Evolutionary conservation across 2,329 filamentous ascomycete genomes (phyloP).

Genomic region (Ascomycota sp.): DNA sequence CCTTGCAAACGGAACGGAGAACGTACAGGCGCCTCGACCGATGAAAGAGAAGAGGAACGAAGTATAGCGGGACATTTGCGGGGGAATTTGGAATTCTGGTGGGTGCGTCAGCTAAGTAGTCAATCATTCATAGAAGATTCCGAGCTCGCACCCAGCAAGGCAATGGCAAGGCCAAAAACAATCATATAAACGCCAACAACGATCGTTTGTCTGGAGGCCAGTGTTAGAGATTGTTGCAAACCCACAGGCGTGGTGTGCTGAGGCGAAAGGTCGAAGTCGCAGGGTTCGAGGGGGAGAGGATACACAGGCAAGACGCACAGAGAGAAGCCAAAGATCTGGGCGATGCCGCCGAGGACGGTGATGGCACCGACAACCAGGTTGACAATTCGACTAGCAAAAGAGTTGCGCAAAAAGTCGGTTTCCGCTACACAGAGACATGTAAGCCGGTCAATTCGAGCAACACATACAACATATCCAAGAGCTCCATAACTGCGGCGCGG

Average conservation of each 20-base stretch:
- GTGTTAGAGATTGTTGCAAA: too few species aligned
- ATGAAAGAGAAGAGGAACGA: constrained; percentile 97
- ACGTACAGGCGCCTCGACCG: constrained; percentile 83
- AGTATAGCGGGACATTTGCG: constrained; percentile 79
- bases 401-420: constrained; percentile 13
- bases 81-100: constrained; percentile 80
- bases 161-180: constrained; percentile 66
- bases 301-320: constrained; percentile 29
- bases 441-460: neutral
- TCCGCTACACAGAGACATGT: neutral
- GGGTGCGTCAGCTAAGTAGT: constrained; percentile 6
- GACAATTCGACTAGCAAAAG: constrained; percentile 56
- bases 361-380: constrained; percentile 77
- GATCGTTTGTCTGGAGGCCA: constrained; percentile 26
- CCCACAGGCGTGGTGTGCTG: too few species aligned
- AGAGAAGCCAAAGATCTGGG: constrained; percentile 41
- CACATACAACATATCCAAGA: constrained; percentile 75
- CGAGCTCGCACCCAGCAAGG: constrained; percentile 31
- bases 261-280: neutral
- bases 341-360: constrained; percentile 70
- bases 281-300: neutral
- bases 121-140: neutral
- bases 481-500: constrained; percentile 43
- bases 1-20: neutral
- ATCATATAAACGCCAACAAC: constrained; percentile 78